Conservation (phyloP, 2,329 filamentous ascomycete species). For the Xylariomycetidae sp. region DNA sequence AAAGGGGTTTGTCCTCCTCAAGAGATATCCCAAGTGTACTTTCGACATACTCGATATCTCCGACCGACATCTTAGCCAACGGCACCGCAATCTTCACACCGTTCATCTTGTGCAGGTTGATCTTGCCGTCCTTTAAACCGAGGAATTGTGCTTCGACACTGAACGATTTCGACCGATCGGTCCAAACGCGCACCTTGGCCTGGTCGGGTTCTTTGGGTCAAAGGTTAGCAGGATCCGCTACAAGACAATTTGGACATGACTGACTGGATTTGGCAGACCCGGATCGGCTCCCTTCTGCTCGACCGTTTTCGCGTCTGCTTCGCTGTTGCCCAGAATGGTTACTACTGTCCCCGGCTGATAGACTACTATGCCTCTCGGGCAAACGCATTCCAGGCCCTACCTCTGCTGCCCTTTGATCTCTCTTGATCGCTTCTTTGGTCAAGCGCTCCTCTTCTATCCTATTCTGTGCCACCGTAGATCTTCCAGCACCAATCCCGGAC, state of each 20-base stretch:
- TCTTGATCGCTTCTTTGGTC: conserved; percentile 72
- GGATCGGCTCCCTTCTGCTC: conserved; percentile 48
- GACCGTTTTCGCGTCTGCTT: conserved; percentile 63
- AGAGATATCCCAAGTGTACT: conserved; percentile 79
- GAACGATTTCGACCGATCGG: conserved; percentile 90
- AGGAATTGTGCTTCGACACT: conserved; percentile 97
- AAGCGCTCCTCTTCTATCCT: conserved; percentile 76
- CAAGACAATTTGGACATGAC: too few relatives aligned
- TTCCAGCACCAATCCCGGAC: conserved; percentile 45
- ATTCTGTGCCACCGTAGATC: conserved; percentile 72
- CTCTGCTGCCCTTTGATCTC: conserved; percentile 62
- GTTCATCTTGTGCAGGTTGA: conserved; percentile 96
- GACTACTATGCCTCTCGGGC: conserved; percentile 75
- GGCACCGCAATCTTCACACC: conserved; percentile 98
- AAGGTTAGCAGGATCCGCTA: too few relatives aligned
- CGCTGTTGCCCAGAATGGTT: conserved; percentile 68
- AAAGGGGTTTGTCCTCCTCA: conserved; percentile 90
- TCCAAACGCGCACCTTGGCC: conserved; percentile 84
- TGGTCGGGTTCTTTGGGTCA: conserved; percentile 84
- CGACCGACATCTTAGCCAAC: conserved; percentile 88
- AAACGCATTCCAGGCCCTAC: conserved; percentile 75
- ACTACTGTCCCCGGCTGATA: conserved; percentile 62
- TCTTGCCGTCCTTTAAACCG: conserved; percentile 89
- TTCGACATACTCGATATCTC: conserved; percentile 95
- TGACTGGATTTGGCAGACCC: conserved; percentile 66